These are phyloP conservation scores for Micractinium sp. DNA, from an alignment of 139 green algal species.

Conservation along the genomic window DNA sequence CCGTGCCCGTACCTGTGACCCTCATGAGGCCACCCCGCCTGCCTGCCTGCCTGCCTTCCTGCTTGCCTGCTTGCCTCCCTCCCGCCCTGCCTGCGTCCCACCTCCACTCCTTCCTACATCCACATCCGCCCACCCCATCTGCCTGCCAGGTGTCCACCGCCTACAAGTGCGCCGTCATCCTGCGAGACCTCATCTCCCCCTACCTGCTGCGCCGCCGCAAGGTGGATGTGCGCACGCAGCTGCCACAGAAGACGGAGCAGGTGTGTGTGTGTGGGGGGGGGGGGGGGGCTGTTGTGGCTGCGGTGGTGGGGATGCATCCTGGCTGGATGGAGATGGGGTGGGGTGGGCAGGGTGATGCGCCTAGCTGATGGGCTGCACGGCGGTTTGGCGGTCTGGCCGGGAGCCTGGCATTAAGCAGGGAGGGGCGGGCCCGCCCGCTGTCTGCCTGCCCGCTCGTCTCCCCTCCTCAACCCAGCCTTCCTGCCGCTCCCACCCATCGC, in stretches of 20 bases:
- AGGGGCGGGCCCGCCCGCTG: no score
- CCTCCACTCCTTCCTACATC: no score
- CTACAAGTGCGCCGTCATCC: constrained; percentile 90
- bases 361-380: no score
- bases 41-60: neutral
- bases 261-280: constrained; percentile 9
- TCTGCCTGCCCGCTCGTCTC: no score
- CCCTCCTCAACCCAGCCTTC: neutral
- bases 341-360: no score
- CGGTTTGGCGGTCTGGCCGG: no score
- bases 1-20: neutral
- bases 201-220: constrained; percentile 97
- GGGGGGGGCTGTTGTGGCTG: neutral
- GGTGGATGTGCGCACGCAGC: constrained; percentile 83
- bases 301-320: no score
- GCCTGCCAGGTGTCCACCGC: constrained; percentile 84
- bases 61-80: no score
- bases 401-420: no score
- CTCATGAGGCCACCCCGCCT: neutral
- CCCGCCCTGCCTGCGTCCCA: no score
- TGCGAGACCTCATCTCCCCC: constrained; percentile 94
- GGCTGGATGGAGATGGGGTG: no score
- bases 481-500: neutral
- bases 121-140: no score
- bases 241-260: constrained; percentile 97